Evolutionary conservation across 78 protist species (phyloP).

Genomic region (Cyanophora paradoxa): DNA sequence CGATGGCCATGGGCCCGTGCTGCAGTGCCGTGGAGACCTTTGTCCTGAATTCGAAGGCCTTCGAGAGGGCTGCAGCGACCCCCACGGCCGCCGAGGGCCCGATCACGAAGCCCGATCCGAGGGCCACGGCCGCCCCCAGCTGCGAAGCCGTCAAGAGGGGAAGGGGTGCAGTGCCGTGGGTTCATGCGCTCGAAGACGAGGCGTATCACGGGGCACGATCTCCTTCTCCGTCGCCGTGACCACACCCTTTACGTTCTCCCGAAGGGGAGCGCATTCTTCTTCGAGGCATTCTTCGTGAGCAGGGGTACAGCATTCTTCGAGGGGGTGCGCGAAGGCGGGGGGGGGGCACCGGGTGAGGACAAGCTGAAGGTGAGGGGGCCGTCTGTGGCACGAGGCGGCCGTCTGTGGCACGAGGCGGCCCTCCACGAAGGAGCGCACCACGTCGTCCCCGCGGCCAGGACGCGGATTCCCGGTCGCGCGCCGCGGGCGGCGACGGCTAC

Average conservation of each 20-base stretch:
- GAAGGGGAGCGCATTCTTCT: no score
- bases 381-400: slow-evolving; percentile 56
- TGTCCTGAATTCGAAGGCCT: slow-evolving; percentile 2
- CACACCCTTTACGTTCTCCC: slow-evolving; percentile 21
- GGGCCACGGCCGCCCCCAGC: no score
- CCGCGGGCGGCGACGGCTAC: slow-evolving; percentile 24
- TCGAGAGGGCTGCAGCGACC: slow-evolving; percentile 41
- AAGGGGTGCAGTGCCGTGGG: no score
- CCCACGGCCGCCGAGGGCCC: slow-evolving; percentile 70
- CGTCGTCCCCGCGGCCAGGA: slow-evolving; percentile 74
- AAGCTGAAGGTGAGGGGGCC: slow-evolving; percentile 50
- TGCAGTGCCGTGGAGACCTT: no score
- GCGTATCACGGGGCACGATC: slow-evolving; percentile 54
- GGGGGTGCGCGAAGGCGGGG: no score
- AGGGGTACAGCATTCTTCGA: no score
- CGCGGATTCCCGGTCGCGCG: slow-evolving; percentile 25
- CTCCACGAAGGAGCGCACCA: slow-evolving; percentile 9
- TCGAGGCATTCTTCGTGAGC: no score
- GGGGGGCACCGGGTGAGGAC: background rate
- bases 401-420: background rate
- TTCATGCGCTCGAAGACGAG: slow-evolving; percentile 76
- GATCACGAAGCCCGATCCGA: no score
- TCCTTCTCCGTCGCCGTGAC: slow-evolving; percentile 55
- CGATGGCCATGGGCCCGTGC: no score
- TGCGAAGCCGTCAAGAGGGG: no score